A percentile compares a stretch with the other conserved stretches of the same genome.
phyloP scores from a whole-genome alignment of 2,329 filamentous ascomycete genomes.

The Paraconiothyrium sp. region DNA sequence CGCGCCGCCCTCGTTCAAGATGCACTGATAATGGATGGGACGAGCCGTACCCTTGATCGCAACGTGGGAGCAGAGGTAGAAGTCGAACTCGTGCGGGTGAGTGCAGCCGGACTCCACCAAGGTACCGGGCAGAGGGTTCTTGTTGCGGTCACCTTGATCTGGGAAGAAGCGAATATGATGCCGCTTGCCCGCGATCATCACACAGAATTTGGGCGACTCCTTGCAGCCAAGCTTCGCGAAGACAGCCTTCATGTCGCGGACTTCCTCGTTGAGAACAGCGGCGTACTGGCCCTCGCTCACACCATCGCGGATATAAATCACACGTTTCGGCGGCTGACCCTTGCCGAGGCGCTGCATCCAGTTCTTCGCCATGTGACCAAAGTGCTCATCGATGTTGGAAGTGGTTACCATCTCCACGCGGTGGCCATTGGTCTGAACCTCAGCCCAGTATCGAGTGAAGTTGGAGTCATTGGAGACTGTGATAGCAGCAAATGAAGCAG shows the following conservation, averaged over 20 bases:
- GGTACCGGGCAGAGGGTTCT: slow-evolving; percentile 85
- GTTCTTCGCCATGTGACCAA: slow-evolving; percentile 69
- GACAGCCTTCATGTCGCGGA: slow-evolving; percentile 72
- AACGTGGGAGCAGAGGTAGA: slow-evolving; percentile 75
- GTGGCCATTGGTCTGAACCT: slow-evolving; percentile 83
- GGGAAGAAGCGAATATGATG: slow-evolving; percentile 96
- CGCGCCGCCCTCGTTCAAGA: slow-evolving; percentile 77
- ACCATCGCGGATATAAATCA: slow-evolving; percentile 94
- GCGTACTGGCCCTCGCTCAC: slow-evolving; percentile 87
- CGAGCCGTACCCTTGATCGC: slow-evolving; percentile 95
- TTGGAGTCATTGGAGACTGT: slow-evolving; percentile 81
- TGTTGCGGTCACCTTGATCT: slow-evolving; percentile 74
- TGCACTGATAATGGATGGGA: slow-evolving; percentile 90
- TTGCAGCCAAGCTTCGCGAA: slow-evolving; percentile 58
- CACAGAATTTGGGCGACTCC: slow-evolving; percentile 73
- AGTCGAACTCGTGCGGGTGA: slow-evolving; percentile 89
- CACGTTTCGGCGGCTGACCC: slow-evolving; percentile 70
- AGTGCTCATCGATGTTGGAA: slow-evolving; percentile 71
- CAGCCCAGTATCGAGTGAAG: slow-evolving; percentile 77
- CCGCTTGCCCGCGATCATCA: slow-evolving; percentile 89
- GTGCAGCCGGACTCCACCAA: slow-evolving; percentile 91
- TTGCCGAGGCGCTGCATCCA: slow-evolving; percentile 70
- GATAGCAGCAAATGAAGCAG: slow-evolving; percentile 83
- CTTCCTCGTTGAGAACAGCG: slow-evolving; percentile 81
- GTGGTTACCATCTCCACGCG: slow-evolving; percentile 80